Evolutionary conservation across 352 stramenopile genomes (phyloP).

Genomic region (Phytophthora kernoviae): DNA sequence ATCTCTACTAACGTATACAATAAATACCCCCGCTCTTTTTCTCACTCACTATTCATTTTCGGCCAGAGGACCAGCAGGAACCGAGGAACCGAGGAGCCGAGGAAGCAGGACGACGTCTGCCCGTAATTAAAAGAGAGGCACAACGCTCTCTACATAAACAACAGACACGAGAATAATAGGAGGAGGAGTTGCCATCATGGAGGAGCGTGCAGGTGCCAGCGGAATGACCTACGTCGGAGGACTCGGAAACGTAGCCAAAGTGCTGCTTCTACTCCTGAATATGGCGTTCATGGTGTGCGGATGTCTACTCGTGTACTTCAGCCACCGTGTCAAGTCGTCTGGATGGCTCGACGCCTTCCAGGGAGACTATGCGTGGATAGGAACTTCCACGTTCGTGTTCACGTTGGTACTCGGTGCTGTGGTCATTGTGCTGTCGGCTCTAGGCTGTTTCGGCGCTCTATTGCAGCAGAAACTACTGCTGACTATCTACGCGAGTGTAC

Average conservation of each 20-base stretch:
- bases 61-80: not conserved
- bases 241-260: slow-evolving; percentile 76
- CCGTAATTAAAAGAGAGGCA: not conserved
- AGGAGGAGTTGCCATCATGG: slow-evolving; percentile 49
- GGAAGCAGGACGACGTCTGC: no score
- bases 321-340: slow-evolving; percentile 60
- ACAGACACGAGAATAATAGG: slow-evolving; percentile 20
- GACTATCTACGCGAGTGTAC: slow-evolving; percentile 66
- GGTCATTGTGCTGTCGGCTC: slow-evolving; percentile 62
- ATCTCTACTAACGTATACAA: not conserved
- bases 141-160: not conserved
- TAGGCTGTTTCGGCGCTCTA: slow-evolving; percentile 78
- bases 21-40: not conserved
- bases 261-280: slow-evolving; percentile 83
- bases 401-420: slow-evolving; percentile 70
- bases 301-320: slow-evolving; percentile 83
- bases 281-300: slow-evolving; percentile 84
- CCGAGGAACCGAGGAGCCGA: not conserved
- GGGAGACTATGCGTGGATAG: slow-evolving; percentile 70
- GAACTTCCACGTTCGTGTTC: slow-evolving; percentile 65
- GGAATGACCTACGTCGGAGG: slow-evolving; percentile 53
- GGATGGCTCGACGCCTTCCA: slow-evolving; percentile 82
- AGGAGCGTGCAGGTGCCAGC: slow-evolving; percentile 43
- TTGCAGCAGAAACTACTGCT: slow-evolving; percentile 75
- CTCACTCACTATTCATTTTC: not conserved